Conservation (phyloP, 768 basidiomycete species). For the Russula sp. region DNA sequence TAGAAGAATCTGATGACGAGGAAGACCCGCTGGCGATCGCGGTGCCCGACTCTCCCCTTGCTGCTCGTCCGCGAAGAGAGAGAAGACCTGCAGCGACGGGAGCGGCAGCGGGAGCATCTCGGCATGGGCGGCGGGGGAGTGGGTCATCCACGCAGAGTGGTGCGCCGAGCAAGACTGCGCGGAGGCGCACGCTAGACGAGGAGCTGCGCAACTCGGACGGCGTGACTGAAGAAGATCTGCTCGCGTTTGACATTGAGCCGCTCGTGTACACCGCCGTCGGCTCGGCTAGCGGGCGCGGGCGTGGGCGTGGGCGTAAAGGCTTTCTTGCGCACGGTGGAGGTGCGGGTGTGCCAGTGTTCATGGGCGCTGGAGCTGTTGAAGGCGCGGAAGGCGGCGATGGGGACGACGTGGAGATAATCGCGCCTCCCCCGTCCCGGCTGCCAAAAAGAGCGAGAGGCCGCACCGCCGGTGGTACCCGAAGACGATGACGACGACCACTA, state of each 20-base stretch:
- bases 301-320: conserved; percentile 45
- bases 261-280: conserved; percentile 44
- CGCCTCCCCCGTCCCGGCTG: not conserved
- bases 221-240: conserved; percentile 30
- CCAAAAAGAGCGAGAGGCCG: not conserved
- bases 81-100: not conserved
- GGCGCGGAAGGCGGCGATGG: conserved; percentile 32
- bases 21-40: conserved; percentile 19
- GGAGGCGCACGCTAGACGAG: conserved; percentile 59
- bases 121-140: not conserved
- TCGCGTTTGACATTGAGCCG: conserved; percentile 35
- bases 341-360: conserved; percentile 62
- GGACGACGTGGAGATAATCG: conserved; percentile 5
- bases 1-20: not conserved
- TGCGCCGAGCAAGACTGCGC: conserved; percentile 26
- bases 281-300: conserved; percentile 48
- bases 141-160: conserved; percentile 8
- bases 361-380: conserved; percentile 37
- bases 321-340: conserved; percentile 74
- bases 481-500: conserved; percentile 3
- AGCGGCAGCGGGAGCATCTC: not conserved
- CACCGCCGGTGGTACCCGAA: not conserved
- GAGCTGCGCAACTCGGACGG: conserved; percentile 49
- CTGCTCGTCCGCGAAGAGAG: conserved; percentile 3
- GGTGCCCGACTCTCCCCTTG: conserved; percentile 3